Base-by-base conservation (phyloP, 2,329 filamentous ascomycete species). In the Phymatotrichopsis omnivora region DNA sequence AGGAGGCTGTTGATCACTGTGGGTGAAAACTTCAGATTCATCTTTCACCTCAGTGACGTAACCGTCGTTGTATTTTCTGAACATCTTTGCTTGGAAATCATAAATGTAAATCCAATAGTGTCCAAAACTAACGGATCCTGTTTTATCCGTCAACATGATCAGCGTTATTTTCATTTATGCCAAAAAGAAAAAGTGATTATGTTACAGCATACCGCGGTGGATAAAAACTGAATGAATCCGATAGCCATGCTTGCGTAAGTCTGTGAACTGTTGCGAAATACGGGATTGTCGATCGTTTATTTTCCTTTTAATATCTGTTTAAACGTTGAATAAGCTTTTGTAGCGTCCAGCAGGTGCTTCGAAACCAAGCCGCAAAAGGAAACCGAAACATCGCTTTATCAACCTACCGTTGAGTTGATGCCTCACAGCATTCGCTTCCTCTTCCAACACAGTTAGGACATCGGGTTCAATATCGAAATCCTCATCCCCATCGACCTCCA, bases 31-130 rank as follows among this genome's bases (percentile, higher is more conserved):
- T 38, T 80, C 74, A 12, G 70, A 69, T 6, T 74, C 69, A 57
- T 83, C 73, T 11, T 69, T 67, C 20, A 77, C 73, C 53, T 83
- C 76, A 2, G 75, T 79, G 19, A 98, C 86, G 12, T 72, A 73
- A 42, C 81, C 80, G 59, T 98, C 91, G 61, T 98, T 98, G 69
- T 95, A 98, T 60, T 84, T 85, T 46, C 86, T 80, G 87, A 91
- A 98, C 16, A 87, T 69, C 27, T 78, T 67, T 35, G 76, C 74
- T 54, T 80, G 74, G 62, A 93, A 93, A 65, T 96, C 91, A 60
- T 79, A 83, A 53, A 98, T 93, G 73, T 87, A 95, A 33, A 95
- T 85, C 80, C 85, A 95, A 66, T 96, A 98, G 63, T 98, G 91
- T 0, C 91, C 91, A 34, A 80, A 80, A 33, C 71, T 73, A 30